Base-by-base conservation (phyloP, 140 eudicot species). In the Oenanthe javanica region DNA sequence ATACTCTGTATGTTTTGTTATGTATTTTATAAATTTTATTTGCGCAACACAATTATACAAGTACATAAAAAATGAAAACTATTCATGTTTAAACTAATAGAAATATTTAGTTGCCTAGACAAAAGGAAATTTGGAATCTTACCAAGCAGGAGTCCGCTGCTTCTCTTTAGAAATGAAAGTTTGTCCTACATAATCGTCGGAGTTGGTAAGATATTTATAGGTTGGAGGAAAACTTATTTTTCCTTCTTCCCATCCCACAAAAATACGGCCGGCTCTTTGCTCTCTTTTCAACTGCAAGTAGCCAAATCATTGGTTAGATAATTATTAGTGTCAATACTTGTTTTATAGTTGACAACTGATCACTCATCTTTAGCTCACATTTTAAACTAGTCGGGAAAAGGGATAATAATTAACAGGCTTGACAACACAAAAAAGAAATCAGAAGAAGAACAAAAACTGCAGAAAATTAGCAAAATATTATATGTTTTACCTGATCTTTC, bases 221-320 rank as follows among this genome's bases (percentile, higher is more conserved):
- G 98, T 93, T 23, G 98, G 98, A 36, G 98, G 92, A 74, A 93
- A 93, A 76, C 70, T 64, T 79, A 93, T 91, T 42, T 79, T 81
- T 27, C 98, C 98, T 83, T 93, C 98, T 84, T 89, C 89, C 97
- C 97, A 93, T n/a, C 91, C 98, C 23, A 87, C 77, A 42, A 93
- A 93, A 10, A 91, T 80, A 36, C 97, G 86, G 0, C 98, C 97
- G 0, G 93, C 92, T 59, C 63, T 88, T 89, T 91, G 95, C 84
- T 93, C 98, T 73, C 87, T 85, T 76, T 82, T 87, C 84, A 93
- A 84, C 98, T 93, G 90, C 69, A 83, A 11, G 77, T 72, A 16
- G 73, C 16, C 43, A 46, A 78, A 54, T 75, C 47, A 64, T 11
- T 12, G 25, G 18, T 81, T 64, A 55, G 59, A 38, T 36, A 0